Conservation (phyloP, 805 yeast species). For the Nakazawaea holstii region DNA sequence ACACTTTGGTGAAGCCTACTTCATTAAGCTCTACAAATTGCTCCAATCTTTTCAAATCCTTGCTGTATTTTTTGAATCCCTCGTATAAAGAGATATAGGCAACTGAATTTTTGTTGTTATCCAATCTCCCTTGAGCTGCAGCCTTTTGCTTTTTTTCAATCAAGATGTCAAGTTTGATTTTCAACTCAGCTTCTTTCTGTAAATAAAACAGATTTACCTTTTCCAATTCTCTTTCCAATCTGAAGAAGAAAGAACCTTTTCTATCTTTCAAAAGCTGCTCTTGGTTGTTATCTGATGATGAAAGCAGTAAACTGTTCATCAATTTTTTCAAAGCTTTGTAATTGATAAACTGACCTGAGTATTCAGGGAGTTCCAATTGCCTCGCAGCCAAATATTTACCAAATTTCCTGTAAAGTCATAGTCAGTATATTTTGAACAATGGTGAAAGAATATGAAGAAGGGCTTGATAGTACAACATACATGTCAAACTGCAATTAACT, state of each 20-base stretch:
- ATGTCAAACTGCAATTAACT: background rate
- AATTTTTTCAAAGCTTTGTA: conserved; percentile 91
- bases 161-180: conserved; percentile 71
- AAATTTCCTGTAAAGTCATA: conserved; percentile 55
- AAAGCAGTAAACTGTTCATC: conserved; percentile 71
- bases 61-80: conserved; percentile 82
- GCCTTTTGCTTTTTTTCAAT: conserved; percentile 63
- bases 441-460: no score
- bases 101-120: conserved; percentile 56
- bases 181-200: conserved; percentile 85
- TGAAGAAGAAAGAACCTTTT: conserved; percentile 84
- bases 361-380: conserved; percentile 92
- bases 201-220: conserved; percentile 90
- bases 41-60: conserved; percentile 82
- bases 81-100: conserved; percentile 80
- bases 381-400: conserved; percentile 94
- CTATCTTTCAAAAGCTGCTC: conserved; percentile 72
- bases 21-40: conserved; percentile 94
- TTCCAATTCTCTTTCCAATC: conserved; percentile 90
- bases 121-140: conserved; percentile 35
- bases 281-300: conserved; percentile 30
- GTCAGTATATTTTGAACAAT: background rate
- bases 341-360: conserved; percentile 88
- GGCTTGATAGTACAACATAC: background rate
- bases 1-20: conserved; percentile 91